These are phyloP conservation scores for Nitzschia putrida DNA, from an alignment of 108 stramenopile genomes.

Conservation along the genomic window DNA sequence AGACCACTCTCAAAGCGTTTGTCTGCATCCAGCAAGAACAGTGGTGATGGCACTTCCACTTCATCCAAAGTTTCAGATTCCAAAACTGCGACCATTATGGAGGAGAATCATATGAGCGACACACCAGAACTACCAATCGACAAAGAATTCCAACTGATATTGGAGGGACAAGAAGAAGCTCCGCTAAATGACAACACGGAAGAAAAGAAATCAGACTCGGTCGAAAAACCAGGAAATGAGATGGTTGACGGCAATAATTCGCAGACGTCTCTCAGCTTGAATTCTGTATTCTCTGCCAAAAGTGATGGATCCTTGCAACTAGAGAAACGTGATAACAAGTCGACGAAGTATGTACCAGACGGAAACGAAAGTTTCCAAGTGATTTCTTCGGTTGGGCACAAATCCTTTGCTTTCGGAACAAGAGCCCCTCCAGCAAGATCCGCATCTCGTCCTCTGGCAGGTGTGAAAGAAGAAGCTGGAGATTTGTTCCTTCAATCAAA, in stretches of 20 bases:
- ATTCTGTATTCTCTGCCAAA: conserved; percentile 5
- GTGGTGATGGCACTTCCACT: no score
- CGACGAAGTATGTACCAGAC: neutral
- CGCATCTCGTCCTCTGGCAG: neutral
- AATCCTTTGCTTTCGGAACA: neutral
- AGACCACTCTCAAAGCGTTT: no score
- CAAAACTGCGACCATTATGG: no score
- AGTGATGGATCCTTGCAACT: neutral
- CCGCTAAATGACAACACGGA: neutral
- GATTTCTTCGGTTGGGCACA: neutral
- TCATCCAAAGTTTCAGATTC: no score
- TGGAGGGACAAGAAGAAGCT: neutral
- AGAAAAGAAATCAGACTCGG: no score
- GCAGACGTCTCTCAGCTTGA: neutral
- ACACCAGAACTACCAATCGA: no score
- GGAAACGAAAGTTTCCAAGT: conserved; percentile 21
- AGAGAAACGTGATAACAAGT: neutral
- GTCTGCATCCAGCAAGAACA: no score
- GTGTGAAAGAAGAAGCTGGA: neutral
- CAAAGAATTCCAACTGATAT: no score
- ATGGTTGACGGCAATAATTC: neutral
- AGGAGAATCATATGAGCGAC: no score
- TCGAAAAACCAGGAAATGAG: no score
- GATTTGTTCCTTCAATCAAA: conserved; percentile 3
- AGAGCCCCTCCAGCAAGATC: neutral